phyloP scores from a whole-genome alignment of 495 filamentous ascomycete species.

The Xylaria intraflava region DNA sequence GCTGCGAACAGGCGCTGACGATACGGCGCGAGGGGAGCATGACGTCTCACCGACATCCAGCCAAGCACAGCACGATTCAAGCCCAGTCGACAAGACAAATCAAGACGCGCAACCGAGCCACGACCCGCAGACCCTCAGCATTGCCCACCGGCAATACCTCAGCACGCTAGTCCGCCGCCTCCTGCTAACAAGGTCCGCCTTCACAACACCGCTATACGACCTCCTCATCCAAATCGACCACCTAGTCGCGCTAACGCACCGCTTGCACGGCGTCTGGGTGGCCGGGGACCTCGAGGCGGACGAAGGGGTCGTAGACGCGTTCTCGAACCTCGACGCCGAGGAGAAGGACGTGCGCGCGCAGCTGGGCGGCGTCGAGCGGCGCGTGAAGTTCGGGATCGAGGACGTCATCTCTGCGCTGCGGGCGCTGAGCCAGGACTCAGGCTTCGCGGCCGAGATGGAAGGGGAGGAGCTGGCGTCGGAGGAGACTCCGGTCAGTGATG shows the following conservation, averaged over 20 bases:
- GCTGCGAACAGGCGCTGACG: constrained; percentile 33
- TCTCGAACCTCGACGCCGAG: constrained; percentile 62
- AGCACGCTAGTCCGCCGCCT: constrained; percentile 57
- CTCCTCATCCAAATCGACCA: constrained; percentile 68
- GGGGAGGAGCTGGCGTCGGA: constrained; percentile 14
- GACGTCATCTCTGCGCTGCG: constrained; percentile 51
- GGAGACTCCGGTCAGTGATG: constrained; percentile 23
- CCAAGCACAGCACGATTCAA: background rate
- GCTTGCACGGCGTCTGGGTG: constrained; percentile 64
- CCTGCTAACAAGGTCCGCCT: constrained; percentile 61
- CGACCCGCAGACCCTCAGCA: constrained; percentile 78
- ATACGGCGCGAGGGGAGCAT: constrained; percentile 13
- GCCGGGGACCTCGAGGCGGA: constrained; percentile 71
- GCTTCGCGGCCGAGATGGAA: constrained; percentile 23
- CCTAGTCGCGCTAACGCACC: constrained; percentile 65
- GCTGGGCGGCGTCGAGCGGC: constrained; percentile 45
- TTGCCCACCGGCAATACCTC: constrained; percentile 72
- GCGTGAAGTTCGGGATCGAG: constrained; percentile 56
- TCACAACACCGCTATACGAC: constrained; percentile 62
- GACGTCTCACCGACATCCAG: constrained; percentile 3
- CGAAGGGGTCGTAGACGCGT: constrained; percentile 67
- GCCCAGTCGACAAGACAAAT: background rate
- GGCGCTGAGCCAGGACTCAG: constrained; percentile 21
- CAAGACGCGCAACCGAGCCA: constrained; percentile 24
- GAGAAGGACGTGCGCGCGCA: constrained; percentile 56